These are phyloP conservation scores for Serendipita sp. DNA, from an alignment of 768 basidiomycete species.

Conservation along the genomic window DNA sequence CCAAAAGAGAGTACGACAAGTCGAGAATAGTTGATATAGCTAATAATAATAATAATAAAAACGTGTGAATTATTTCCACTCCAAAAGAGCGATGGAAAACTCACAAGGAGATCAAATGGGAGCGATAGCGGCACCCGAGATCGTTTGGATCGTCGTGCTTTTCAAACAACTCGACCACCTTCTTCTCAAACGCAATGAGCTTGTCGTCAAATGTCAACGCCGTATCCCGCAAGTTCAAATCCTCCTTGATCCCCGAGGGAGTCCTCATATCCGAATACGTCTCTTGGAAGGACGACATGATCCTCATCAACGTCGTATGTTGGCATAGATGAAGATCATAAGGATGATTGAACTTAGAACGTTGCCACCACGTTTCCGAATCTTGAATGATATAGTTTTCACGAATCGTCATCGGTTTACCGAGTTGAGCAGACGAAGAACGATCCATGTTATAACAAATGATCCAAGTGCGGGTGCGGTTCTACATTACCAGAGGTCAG, in stretches of 20 bases:
- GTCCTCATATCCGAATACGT: constrained; percentile 7
- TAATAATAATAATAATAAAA: constrained; percentile 15
- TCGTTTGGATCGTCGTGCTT: constrained; percentile 7
- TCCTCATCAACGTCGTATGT: constrained; percentile 34
- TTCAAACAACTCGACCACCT: constrained; percentile 7
- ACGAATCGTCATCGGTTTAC: constrained; percentile 50
- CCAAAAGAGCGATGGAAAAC: neutral
- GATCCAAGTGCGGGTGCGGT: constrained; percentile 59
- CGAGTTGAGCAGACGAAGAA: constrained; percentile 58
- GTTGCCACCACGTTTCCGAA: constrained; percentile 33
- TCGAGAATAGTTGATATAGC: constrained; percentile 38
- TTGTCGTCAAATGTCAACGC: constrained; percentile 9
- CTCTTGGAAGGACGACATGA: constrained; percentile 31
- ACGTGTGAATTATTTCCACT: neutral
- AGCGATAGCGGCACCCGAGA: constrained; percentile 10
- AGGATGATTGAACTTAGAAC: constrained; percentile 18
- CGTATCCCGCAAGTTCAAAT: constrained; percentile 7
- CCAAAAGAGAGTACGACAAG: constrained; percentile 40
- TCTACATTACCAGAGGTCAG: constrained; percentile 15
- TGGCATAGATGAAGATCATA: constrained; percentile 27
- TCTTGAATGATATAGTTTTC: constrained; percentile 45
- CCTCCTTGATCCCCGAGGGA: neutral
- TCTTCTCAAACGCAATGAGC: constrained; percentile 7
- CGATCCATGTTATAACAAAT: constrained; percentile 63
- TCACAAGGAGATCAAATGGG: constrained; percentile 12